Evolutionary conservation across 1,284 basidiomycete genomes (phyloP).

Genomic region (Mycosarcoma maydis): DNA sequence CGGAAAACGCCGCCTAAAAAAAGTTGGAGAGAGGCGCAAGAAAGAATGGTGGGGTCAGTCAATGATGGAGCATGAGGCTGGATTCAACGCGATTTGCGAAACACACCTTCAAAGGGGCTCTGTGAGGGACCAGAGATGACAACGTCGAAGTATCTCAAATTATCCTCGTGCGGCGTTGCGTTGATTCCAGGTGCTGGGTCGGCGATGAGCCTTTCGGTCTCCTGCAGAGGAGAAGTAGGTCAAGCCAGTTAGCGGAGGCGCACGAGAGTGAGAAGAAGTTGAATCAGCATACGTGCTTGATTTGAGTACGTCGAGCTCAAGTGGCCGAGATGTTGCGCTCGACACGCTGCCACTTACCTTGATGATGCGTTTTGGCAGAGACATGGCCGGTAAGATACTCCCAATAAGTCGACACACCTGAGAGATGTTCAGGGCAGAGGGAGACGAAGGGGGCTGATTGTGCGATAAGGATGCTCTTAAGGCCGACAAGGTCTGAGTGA

Average conservation of each 20-base stretch:
- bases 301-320: no score
- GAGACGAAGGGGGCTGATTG: no score
- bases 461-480: no score
- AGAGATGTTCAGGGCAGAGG: no score
- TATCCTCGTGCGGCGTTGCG: conserved; percentile 93
- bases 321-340: background rate
- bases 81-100: background rate
- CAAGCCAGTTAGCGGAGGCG: background rate
- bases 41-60: background rate
- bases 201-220: conserved; percentile 93
- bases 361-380: conserved; percentile 66
- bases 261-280: no score
- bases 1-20: conserved; percentile 79
- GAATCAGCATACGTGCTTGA: no score
- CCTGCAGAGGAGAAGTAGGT: no score
- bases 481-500: no score
- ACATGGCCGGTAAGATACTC: conserved; percentile 48
- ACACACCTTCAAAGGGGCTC: conserved; percentile 80
- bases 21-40: background rate
- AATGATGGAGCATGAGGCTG: background rate
- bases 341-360: conserved; percentile 48
- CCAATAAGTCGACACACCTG: no score
- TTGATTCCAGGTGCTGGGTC: conserved; percentile 96
- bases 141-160: conserved; percentile 98
- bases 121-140: conserved; percentile 92